Percentiles rank a stretch among this genome's conserved stretches.
Evolutionary conservation across 2,329 filamentous ascomycete genomes (phyloP).

Genomic region (Cercospora beticola): DNA sequence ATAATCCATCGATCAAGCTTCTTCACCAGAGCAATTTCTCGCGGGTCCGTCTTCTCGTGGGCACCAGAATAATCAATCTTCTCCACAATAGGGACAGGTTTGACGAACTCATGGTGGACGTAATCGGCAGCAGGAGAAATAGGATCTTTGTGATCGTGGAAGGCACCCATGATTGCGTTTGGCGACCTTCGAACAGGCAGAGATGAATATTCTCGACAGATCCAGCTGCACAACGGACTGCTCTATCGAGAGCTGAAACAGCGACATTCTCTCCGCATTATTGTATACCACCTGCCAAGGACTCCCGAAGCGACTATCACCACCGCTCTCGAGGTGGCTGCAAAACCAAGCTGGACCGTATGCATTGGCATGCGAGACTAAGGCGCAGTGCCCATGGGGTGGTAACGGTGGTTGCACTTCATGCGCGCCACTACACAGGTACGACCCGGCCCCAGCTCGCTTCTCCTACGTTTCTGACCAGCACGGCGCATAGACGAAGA

Average conservation of each 20-base stretch:
- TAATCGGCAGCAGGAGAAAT: background rate
- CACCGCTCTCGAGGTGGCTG: background rate
- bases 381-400: background rate
- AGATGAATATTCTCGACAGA: background rate
- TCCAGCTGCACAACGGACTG: background rate
- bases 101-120: background rate
- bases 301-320: background rate
- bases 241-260: background rate
- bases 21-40: slow-evolving; percentile 10
- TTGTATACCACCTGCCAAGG: background rate
- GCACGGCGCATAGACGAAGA: background rate
- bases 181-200: background rate
- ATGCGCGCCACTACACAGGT: background rate
- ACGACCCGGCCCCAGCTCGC: background rate
- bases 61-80: slow-evolving; percentile 32
- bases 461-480: background rate
- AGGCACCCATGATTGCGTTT: background rate
- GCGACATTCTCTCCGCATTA: background rate
- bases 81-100: background rate
- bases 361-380: background rate
- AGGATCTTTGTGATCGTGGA: background rate
- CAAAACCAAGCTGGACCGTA: background rate
- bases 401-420: background rate
- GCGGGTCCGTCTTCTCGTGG: background rate
- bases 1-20: slow-evolving; percentile 12